A percentile compares a stretch with the other conserved stretches of the same genome.
Conservation (phyloP, 2,329 filamentous ascomycete genomes). For the Zarea fungicola region DNA sequence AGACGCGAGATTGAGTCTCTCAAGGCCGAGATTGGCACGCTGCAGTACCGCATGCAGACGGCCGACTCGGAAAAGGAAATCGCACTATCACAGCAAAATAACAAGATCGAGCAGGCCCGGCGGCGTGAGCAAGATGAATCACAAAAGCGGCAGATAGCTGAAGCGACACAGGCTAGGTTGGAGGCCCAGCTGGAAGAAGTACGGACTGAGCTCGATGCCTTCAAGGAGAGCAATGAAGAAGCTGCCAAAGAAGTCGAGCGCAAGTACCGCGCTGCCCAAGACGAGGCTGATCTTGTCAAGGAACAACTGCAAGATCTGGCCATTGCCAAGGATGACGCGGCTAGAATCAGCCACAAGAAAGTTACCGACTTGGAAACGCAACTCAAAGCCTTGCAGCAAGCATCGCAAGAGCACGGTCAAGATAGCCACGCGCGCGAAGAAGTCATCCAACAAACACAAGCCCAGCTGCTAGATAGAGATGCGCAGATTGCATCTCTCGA, state of each 20-base stretch:
- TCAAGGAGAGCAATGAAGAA: constrained; percentile 44
- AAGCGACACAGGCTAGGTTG: constrained; percentile 48
- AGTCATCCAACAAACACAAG: constrained; percentile 56
- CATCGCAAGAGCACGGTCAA: constrained; percentile 53
- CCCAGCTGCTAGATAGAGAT: constrained; percentile 64
- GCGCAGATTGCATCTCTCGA: constrained; percentile 69
- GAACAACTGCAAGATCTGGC: constrained; percentile 76
- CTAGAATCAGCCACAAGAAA: constrained; percentile 54
- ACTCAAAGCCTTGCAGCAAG: constrained; percentile 39
- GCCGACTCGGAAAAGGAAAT: constrained; percentile 85
- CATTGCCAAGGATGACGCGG: constrained; percentile 61
- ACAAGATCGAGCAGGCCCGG: constrained; percentile 75
- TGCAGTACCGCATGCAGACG: constrained; percentile 83
- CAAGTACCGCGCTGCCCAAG: constrained; percentile 63
- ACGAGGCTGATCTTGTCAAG: constrained; percentile 66
- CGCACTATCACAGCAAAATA: constrained; percentile 69
- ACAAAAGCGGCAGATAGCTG: constrained; percentile 57
- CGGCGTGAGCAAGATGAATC: constrained; percentile 82
- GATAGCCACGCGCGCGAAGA: constrained; percentile 53
- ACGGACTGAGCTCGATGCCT: constrained; percentile 45
- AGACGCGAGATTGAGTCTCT: constrained; percentile 65
- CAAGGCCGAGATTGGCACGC: constrained; percentile 80
- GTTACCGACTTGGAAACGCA: constrained; percentile 50
- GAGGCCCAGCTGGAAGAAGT: constrained; percentile 45
- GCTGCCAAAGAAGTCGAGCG: constrained; percentile 64